Evolutionary conservation across 768 basidiomycete species (phyloP), one percentile per base, ranked within the genome.

Genomic region (Agrocybe praecox): DNA sequence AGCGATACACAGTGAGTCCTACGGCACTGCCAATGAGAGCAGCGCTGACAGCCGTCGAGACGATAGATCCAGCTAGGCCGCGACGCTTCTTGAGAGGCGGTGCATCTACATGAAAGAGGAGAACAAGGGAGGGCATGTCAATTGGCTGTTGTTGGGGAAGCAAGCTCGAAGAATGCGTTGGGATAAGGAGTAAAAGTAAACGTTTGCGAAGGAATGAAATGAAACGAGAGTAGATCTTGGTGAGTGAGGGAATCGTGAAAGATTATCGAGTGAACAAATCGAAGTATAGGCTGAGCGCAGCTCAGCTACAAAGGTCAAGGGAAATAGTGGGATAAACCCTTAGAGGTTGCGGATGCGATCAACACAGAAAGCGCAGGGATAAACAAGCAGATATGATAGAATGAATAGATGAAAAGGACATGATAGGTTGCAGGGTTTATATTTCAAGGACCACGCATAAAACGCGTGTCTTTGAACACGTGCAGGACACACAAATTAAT

Each of bases 21-120:
- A 94, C 92, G 15, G 92, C 92, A 19, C 90, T 88, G 56, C 92
- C 90, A 58, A 94, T 90, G 56, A 94, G 81, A 46, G 90, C 92
- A 61, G 92, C 91, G 73, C 83, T 90, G 72, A 94, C 76, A 53
- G 92, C 92, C 29, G 90, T 90, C 15, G 90, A 89, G 59, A 93
- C 84, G 65, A 94, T 87, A 56, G 89, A 88, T 60, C 90, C 90
- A 61, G 90, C 88, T 72, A 93, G 80, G 58, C 88, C 88, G 65
- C 88, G 85, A 58, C 90, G 89, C 67, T 87, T 86, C 78, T 93
- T 94, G 63, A 84, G 76, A 46, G 90, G 87, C 33, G 85, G 85
- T 49, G 88, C 69, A 67, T 91, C 90, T 92, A 88, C 72, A 77
- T 83, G 75, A 53, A 82, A 69, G 53, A 80, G 65, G 56, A 82